Conservation (phyloP, 768 basidiomycete genomes). For the Boletus huronensis region DNA sequence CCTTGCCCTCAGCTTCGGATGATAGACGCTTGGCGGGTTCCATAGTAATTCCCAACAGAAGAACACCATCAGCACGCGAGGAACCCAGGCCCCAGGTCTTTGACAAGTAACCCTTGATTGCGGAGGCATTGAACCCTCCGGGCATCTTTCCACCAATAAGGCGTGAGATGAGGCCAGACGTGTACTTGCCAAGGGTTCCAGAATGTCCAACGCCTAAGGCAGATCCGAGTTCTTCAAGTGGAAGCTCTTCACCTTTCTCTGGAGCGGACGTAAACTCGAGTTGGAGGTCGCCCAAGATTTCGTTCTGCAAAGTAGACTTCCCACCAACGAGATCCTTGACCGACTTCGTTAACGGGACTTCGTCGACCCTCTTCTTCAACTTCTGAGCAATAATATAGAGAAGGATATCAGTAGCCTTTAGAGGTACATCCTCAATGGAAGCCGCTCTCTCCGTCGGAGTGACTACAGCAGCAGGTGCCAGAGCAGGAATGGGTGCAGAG, state of each 20-base stretch:
- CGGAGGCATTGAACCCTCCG: conserved; percentile 93
- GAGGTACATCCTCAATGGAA: conserved; percentile 83
- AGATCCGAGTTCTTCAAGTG: conserved; percentile 92
- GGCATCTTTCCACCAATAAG: conserved; percentile 97
- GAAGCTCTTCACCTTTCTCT: conserved; percentile 97
- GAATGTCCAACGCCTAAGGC: conserved; percentile 76
- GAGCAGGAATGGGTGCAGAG: conserved; percentile 39
- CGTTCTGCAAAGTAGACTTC: conserved; percentile 98
- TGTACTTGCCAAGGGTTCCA: conserved; percentile 92
- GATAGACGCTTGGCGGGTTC: conserved; percentile 93
- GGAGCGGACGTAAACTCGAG: conserved; percentile 93
- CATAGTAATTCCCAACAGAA: conserved; percentile 86
- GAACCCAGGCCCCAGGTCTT: conserved; percentile 97
- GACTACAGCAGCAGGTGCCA: conserved; percentile 41
- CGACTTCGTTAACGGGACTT: conserved; percentile 86
- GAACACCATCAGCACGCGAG: conserved; percentile 82
- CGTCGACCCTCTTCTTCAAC: conserved; percentile 90
- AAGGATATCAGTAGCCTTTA: conserved; percentile 88
- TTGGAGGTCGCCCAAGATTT: conserved; percentile 95
- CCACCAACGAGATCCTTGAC: conserved; percentile 99
- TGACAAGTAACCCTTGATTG: conserved; percentile 82
- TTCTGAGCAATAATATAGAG: conserved; percentile 93
- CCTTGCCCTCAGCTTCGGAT: conserved; percentile 88
- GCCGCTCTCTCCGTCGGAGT: conserved; percentile 62
- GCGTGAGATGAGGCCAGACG: conserved; percentile 83